Evolutionary conservation across 371 early-diverging fungal genomes (phyloP).

Genomic region (Rhizopus microsporus): DNA sequence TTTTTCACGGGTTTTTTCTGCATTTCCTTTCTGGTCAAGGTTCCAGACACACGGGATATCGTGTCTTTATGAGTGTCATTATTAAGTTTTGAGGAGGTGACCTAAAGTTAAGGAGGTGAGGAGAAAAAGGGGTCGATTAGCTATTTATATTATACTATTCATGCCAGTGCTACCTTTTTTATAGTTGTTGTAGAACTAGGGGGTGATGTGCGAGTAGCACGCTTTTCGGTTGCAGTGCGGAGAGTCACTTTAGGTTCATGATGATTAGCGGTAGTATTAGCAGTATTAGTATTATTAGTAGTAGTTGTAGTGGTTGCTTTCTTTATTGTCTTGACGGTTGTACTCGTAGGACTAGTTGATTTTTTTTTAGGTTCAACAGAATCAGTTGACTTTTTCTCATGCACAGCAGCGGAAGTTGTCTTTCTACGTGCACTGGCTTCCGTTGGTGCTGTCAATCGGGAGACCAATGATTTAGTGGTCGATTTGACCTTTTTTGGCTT

Average conservation of each 20-base stretch:
- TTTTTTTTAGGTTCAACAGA: conserved; percentile 5
- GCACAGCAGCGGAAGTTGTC: conserved; percentile 5
- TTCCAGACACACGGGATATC: background rate
- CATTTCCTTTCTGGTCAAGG: background rate
- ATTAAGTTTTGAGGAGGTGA: conserved; percentile 9
- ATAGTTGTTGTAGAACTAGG: conserved; percentile 6
- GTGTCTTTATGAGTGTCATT: conserved; percentile 3
- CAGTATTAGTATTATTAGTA: conserved; percentile 1
- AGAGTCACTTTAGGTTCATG: background rate
- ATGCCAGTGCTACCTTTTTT: background rate
- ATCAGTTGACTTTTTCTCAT: conserved; percentile 8
- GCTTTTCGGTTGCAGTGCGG: conserved; percentile 4
- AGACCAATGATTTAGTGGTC: conserved; percentile 21
- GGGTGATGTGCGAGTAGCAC: conserved; percentile 4
- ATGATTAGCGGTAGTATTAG: background rate
- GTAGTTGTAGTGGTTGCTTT: conserved; percentile 7
- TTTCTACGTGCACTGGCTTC: conserved; percentile 28
- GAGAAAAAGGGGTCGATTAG: background rate
- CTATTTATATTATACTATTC: background rate
- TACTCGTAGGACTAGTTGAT: background rate
- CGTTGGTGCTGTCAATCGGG: conserved; percentile 29
- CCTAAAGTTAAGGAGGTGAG: conserved; percentile 13
- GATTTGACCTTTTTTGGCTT: conserved; percentile 12
- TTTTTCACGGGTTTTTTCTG: background rate
- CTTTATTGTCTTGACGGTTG: background rate